phyloP scores from a whole-genome alignment of 331 rosid genomes.

The Telfairia occidentalis region DNA sequence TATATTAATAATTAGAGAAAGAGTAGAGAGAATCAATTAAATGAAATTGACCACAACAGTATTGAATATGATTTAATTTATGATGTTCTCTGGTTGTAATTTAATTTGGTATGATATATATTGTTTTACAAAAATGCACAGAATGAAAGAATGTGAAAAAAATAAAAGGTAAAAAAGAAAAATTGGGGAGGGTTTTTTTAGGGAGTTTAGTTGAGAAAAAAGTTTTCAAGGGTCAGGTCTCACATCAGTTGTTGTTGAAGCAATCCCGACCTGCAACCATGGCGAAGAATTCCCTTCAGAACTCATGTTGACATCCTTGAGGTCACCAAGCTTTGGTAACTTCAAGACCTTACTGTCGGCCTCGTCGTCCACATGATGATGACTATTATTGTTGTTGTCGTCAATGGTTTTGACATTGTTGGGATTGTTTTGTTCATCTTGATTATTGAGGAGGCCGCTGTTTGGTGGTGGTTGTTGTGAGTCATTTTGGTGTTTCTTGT shows the following conservation, averaged over 20 bases:
- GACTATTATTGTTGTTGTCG: constrained; percentile 21
- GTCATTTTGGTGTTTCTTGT: constrained; percentile 16
- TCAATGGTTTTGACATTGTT: constrained; percentile 6
- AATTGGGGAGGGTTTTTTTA: neutral
- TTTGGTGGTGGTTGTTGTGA: constrained; percentile 2
- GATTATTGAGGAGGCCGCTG: constrained; percentile 9
- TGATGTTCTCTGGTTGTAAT: neutral
- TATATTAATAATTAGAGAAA: neutral
- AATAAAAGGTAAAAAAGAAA: neutral
- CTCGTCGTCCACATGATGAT: constrained; percentile 43
- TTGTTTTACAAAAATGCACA: constrained; percentile 24
- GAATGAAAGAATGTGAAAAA: constrained; percentile 1
- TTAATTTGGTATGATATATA: constrained; percentile 23
- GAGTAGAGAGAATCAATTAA: neutral
- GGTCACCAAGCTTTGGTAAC: constrained; percentile 75
- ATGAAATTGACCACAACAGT: neutral
- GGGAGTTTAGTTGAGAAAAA: constrained; percentile 16
- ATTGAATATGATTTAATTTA: neutral
- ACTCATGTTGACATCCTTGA: constrained; percentile 52
- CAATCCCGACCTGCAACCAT: constrained; percentile 91
- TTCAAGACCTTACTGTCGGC: constrained; percentile 67
- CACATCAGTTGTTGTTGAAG: constrained; percentile 58
- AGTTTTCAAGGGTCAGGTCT: constrained; percentile 31
- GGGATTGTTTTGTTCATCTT: constrained; percentile 2
- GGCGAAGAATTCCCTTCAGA: constrained; percentile 53